Percentiles rank a stretch among this genome's conserved stretches.
Conservation (phyloP, 1,284 basidiomycete genomes). For the Chalciporus sp. region DNA sequence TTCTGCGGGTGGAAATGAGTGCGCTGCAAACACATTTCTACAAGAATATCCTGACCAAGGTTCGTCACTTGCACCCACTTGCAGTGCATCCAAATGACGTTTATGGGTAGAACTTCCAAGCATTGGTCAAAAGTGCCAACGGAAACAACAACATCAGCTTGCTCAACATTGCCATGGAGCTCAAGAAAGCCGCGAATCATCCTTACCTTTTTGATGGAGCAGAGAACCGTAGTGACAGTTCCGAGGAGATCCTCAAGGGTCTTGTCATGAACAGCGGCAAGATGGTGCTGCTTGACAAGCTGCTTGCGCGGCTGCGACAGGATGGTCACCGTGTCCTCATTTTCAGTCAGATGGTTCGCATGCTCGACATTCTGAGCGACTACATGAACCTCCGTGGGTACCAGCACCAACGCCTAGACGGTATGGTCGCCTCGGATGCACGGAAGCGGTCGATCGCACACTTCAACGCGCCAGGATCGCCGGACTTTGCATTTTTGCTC, state of each 20-base stretch:
- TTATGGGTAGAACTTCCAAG: constrained; percentile 80
- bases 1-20: constrained; percentile 97
- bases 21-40: constrained; percentile 98
- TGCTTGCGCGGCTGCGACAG: constrained; percentile 85
- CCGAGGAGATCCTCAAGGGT: constrained; percentile 91
- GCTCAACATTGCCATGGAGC: constrained; percentile 95
- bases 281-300: constrained; percentile 95
- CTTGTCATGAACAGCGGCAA: constrained; percentile 99
- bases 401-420: constrained; percentile 95
- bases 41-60: constrained; percentile 98
- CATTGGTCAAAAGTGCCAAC: constrained; percentile 85
- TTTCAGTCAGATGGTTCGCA: constrained; percentile 99
- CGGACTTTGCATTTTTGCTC: constrained; percentile 96
- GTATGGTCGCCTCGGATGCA: constrained; percentile 90
- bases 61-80: constrained; percentile 29
- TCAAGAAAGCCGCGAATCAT: constrained; percentile 98
- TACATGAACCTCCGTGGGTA: constrained; percentile 93
- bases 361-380: constrained; percentile 98
- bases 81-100: constrained; percentile 9
- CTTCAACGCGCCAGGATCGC: constrained; percentile 92
- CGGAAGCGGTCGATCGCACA: constrained; percentile 95
- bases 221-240: constrained; percentile 73
- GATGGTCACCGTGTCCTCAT: constrained; percentile 97
- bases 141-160: constrained; percentile 88
- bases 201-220: constrained; percentile 98